Conservation (phyloP, 2,329 filamentous ascomycete genomes). For the Neofusicoccum umdonicola region DNA sequence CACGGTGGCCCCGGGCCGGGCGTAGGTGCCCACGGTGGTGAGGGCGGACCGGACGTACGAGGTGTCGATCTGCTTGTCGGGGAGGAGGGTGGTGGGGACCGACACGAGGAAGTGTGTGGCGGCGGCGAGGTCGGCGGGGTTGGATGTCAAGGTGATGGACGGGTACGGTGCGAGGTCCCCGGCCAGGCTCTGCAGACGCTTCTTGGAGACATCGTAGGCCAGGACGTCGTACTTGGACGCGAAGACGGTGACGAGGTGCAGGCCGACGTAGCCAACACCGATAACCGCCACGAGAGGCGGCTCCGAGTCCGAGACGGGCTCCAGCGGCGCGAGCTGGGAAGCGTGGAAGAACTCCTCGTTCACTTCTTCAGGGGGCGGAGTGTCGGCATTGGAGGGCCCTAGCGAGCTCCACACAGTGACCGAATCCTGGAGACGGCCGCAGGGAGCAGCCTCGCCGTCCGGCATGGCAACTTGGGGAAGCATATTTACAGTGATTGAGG, state of each 20-base stretch:
- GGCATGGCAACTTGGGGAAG: background rate
- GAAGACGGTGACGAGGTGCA: slow-evolving; percentile 49
- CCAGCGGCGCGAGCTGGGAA: background rate
- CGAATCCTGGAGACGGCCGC: background rate
- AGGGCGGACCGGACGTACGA: slow-evolving; percentile 49
- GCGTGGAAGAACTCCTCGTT: slow-evolving; percentile 11
- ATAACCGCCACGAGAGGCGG: slow-evolving; percentile 44
- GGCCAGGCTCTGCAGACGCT: background rate
- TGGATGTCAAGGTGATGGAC: slow-evolving; percentile 40
- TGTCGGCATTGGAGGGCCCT: background rate
- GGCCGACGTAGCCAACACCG: slow-evolving; percentile 55
- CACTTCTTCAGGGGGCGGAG: background rate
- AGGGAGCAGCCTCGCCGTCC: background rate
- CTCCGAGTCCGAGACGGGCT: background rate
- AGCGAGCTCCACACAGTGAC: background rate
- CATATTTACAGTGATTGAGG: background rate
- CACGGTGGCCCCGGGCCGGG: slow-evolving; percentile 46
- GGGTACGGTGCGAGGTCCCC: slow-evolving; percentile 24
- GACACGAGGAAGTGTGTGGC: slow-evolving; percentile 56
- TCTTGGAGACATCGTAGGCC: slow-evolving; percentile 28
- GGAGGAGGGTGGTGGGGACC: slow-evolving; percentile 51
- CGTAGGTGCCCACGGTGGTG: slow-evolving; percentile 42
- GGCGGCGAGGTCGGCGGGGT: slow-evolving; percentile 36
- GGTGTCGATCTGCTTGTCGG: slow-evolving; percentile 50
- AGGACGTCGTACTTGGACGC: slow-evolving; percentile 43